A percentile compares a stretch with the other conserved stretches of the same genome.
Evolutionary conservation across 2,329 filamentous ascomycete species (phyloP).

Genomic region (Proliferodiscus dingleyae): DNA sequence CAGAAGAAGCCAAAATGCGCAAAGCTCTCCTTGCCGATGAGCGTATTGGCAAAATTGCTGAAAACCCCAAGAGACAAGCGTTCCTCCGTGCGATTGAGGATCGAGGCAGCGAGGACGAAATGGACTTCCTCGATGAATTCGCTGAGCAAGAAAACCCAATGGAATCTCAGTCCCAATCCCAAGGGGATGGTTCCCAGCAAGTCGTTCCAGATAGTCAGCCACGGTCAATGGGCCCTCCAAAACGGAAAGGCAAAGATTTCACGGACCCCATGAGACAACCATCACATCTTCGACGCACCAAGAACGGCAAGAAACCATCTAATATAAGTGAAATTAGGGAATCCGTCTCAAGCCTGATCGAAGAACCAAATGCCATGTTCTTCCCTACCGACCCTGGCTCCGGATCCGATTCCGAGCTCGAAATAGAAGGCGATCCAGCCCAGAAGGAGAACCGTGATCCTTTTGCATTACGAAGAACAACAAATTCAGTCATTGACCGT

Average conservation of each 20-base stretch:
- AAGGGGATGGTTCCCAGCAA: constrained; percentile 27
- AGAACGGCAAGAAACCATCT: constrained; percentile 59
- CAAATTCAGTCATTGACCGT: constrained; percentile 61
- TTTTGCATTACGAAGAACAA: constrained; percentile 35
- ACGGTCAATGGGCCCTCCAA: constrained; percentile 28
- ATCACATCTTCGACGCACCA: constrained; percentile 58
- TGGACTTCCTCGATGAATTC: constrained; percentile 64
- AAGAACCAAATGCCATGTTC: constrained; percentile 51
- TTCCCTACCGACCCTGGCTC: constrained; percentile 47
- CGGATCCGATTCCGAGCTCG: constrained; percentile 48
- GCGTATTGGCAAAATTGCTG: constrained; percentile 82
- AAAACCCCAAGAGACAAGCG: constrained; percentile 82
- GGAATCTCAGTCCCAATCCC: constrained; percentile 36
- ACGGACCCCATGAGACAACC: constrained; percentile 47
- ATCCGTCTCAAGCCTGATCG: constrained; percentile 77
- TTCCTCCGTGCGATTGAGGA: constrained; percentile 91
- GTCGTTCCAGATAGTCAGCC: constrained; percentile 49
- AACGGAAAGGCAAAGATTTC: constrained; percentile 37
- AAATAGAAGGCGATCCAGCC: constrained; percentile 46
- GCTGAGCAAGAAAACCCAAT: constrained; percentile 37
- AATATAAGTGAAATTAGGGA: constrained; percentile 77
- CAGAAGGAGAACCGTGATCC: constrained; percentile 32
- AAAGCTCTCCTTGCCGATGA: constrained; percentile 84
- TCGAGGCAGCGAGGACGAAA: constrained; percentile 67
- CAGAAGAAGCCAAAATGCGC: constrained; percentile 87